Conservation (phyloP, 306 rosid genomes). For the Citrullus mucosospermus region DNA sequence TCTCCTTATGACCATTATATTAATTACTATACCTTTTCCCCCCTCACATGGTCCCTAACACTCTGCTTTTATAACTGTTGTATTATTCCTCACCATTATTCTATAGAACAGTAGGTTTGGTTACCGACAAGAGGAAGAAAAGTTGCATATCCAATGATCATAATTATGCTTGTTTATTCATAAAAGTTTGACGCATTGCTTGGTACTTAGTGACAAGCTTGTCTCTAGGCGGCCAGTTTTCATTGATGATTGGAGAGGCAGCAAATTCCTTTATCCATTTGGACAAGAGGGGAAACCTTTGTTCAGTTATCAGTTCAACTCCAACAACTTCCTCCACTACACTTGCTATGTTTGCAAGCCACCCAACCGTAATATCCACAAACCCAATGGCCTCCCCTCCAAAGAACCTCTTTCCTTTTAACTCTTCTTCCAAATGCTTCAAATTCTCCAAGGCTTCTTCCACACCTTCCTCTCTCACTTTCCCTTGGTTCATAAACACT, state of each 20-base stretch:
- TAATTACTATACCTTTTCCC: not conserved
- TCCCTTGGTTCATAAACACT: not conserved
- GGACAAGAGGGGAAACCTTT: slow-evolving; percentile 10
- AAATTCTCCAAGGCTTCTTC: not conserved
- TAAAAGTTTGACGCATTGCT: not conserved
- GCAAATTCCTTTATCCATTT: slow-evolving; percentile 13
- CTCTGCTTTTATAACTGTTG: not conserved
- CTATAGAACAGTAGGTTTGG: not conserved
- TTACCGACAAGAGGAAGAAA: not conserved
- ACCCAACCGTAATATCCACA: not conserved
- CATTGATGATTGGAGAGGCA: slow-evolving; percentile 15
- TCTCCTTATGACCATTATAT: not conserved
- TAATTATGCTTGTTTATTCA: not conserved
- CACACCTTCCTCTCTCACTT: slow-evolving; percentile 1
- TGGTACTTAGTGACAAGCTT: slow-evolving; percentile 13
- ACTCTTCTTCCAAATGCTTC: slow-evolving; percentile 6
- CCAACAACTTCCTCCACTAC: not conserved
- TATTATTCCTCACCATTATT: not conserved
- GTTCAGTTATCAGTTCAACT: not conserved
- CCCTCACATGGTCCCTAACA: not conserved
- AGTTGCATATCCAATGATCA: not conserved
- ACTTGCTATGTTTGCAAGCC: not conserved
- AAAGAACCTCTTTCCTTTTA: slow-evolving; percentile 2
- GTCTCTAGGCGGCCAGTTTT: slow-evolving; percentile 18
- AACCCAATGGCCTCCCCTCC: slow-evolving; percentile 5